Evolutionary conservation across 2,329 filamentous ascomycete genomes (phyloP).

Genomic region (Curvularia spicifera): DNA sequence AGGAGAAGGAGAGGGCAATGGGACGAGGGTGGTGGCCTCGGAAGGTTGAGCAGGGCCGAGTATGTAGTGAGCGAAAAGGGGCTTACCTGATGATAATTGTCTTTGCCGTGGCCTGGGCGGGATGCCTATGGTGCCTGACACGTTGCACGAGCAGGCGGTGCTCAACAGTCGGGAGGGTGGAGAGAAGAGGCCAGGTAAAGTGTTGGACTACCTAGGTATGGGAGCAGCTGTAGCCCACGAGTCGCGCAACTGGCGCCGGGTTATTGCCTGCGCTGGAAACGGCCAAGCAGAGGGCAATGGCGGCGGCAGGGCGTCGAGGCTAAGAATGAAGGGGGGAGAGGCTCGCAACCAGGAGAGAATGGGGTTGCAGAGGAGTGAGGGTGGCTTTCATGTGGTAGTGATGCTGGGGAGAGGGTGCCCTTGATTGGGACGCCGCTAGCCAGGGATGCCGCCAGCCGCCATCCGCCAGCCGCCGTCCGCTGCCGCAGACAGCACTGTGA

Average conservation of each 20-base stretch:
- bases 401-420: constrained; percentile 17
- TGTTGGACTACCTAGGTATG: constrained; percentile 16
- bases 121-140: constrained; percentile 9
- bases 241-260: constrained; percentile 9
- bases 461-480: not conserved
- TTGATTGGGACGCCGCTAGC: constrained; percentile 27
- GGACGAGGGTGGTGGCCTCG: constrained; percentile 14
- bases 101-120: constrained; percentile 15
- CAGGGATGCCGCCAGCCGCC: constrained; percentile 16
- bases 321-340: constrained; percentile 14
- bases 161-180: constrained; percentile 12
- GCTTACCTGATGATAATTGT: constrained; percentile 19
- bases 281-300: constrained; percentile 5
- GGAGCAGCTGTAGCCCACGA: constrained; percentile 12
- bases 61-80: constrained; percentile 4
- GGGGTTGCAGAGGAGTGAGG: constrained; percentile 33
- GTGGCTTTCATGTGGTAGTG: constrained; percentile 31
- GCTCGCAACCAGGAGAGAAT: constrained; percentile 11
- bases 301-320: constrained; percentile 8
- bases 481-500: constrained; percentile 3
- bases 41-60: constrained; percentile 7
- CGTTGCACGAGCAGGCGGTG: constrained; percentile 20
- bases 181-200: constrained; percentile 35
- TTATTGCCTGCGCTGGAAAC: not conserved
- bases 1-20: not conserved